phyloP scores from a whole-genome alignment of 352 stramenopile species.

The Phytophthora kernoviae region DNA sequence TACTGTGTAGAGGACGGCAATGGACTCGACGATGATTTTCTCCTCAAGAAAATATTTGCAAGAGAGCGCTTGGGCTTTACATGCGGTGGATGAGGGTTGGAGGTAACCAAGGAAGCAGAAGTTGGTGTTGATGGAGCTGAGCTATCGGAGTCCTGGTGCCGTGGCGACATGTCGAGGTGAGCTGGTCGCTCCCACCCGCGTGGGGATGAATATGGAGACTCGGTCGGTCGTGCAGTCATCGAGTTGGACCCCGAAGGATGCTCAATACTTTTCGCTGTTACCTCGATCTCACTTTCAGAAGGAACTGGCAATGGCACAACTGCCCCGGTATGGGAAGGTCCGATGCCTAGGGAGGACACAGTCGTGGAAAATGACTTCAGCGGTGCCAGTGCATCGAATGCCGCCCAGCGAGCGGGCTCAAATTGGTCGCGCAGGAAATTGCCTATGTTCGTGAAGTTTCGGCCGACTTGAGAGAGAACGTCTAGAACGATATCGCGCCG shows the following conservation, averaged over 20 bases:
- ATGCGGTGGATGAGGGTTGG: constrained; percentile 12
- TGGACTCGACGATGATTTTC: constrained; percentile 24
- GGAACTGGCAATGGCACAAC: constrained; percentile 14
- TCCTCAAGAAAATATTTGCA: constrained; percentile 40
- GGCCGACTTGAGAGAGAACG: constrained; percentile 81
- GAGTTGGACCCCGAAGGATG: background rate
- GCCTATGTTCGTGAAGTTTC: constrained; percentile 88
- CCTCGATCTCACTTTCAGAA: background rate
- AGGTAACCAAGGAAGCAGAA: background rate
- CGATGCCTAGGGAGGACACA: constrained; percentile 22
- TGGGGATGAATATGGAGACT: constrained; percentile 1
- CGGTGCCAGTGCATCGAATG: constrained; percentile 70
- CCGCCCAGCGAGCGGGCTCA: constrained; percentile 67
- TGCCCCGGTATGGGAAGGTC: constrained; percentile 19
- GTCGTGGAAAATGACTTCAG: constrained; percentile 53
- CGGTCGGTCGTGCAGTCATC: constrained; percentile 7
- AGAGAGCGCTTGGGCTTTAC: constrained; percentile 33
- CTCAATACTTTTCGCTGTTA: constrained; percentile 7
- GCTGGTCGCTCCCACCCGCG: constrained; percentile 10
- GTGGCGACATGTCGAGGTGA: background rate
- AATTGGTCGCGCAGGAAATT: constrained; percentile 85
- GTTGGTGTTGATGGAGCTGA: constrained; percentile 23
- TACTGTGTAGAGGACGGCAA: constrained; percentile 16
- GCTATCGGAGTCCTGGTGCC: constrained; percentile 19
- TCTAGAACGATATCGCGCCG: constrained; percentile 83